These are phyloP conservation scores for Teunomyces cretensis DNA, from an alignment of 805 yeast genomes.

Conservation along the genomic window DNA sequence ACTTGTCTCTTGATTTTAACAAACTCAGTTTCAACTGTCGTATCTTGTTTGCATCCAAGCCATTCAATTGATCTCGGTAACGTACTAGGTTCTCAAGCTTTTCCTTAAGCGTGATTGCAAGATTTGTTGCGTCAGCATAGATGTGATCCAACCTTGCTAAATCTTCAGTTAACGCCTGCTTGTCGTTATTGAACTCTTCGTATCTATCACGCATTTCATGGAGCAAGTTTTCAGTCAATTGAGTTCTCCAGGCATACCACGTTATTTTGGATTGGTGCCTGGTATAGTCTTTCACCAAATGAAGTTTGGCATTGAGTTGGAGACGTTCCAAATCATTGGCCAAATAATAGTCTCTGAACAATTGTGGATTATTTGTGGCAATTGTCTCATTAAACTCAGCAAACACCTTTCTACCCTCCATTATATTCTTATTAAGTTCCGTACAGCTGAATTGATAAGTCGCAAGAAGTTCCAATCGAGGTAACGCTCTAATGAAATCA, in stretches of 20 bases:
- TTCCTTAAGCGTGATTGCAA: constrained; percentile 10
- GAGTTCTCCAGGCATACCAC: constrained; percentile 65
- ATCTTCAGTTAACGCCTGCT: constrained; percentile 11
- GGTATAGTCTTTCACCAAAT: constrained; percentile 49
- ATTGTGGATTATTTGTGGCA: constrained; percentile 44
- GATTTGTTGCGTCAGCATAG: constrained; percentile 9
- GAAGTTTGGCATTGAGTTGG: constrained; percentile 48
- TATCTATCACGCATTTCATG: constrained; percentile 24
- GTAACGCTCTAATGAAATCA: constrained; percentile 40
- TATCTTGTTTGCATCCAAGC: constrained; percentile 12
- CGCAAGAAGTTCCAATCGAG: constrained; percentile 44
- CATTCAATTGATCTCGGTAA: constrained; percentile 10
- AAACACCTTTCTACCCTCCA: constrained; percentile 48
- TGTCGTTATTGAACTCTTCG: constrained; percentile 21
- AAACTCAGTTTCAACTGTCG: constrained; percentile 17
- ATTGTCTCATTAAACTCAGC: constrained; percentile 49
- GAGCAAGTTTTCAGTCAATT: constrained; percentile 47
- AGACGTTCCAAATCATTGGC: constrained; percentile 38
- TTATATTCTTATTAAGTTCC: constrained; percentile 51
- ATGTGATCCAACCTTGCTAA: constrained; percentile 13
- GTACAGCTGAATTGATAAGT: constrained; percentile 54
- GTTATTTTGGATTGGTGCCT: constrained; percentile 52
- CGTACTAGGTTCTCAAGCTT: constrained; percentile 14
- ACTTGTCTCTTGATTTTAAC: constrained; percentile 13
- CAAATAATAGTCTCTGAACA: constrained; percentile 49